Evolutionary conservation across 1,284 basidiomycete genomes (phyloP).

Genomic region (Leccinum ponderosum): DNA sequence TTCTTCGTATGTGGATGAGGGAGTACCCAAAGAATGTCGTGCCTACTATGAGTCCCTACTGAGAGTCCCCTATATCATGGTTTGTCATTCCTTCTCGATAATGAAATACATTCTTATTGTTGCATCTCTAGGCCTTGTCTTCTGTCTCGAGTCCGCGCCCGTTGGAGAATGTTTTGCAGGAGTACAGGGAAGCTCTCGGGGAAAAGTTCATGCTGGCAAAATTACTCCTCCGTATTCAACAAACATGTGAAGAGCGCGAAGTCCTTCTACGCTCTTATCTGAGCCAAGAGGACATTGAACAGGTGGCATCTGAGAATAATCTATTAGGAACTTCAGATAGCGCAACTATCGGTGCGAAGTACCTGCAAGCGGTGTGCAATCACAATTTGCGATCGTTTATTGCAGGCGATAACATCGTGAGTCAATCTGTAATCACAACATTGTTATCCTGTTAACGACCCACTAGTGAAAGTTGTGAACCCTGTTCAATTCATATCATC

Average conservation of each 20-base stretch:
- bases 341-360: neutral
- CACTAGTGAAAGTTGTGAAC: neutral
- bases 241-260: neutral
- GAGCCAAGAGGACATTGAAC: neutral
- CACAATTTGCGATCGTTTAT: neutral
- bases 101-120: neutral
- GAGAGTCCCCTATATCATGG: neutral
- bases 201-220: neutral
- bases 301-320: neutral
- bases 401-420: neutral
- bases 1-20: neutral
- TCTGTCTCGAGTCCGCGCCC: neutral
- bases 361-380: neutral
- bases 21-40: neutral
- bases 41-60: no score
- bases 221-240: neutral
- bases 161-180: neutral
- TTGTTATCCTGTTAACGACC: neutral
- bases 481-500: neutral
- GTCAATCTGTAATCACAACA: neutral
- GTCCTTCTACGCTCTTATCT: neutral
- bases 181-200: neutral
- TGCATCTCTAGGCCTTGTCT: neutral
- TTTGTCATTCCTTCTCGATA: neutral
- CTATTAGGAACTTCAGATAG: neutral